Conservation (phyloP, 352 stramenopile species). For the Pseudoperonospora humuli region DNA sequence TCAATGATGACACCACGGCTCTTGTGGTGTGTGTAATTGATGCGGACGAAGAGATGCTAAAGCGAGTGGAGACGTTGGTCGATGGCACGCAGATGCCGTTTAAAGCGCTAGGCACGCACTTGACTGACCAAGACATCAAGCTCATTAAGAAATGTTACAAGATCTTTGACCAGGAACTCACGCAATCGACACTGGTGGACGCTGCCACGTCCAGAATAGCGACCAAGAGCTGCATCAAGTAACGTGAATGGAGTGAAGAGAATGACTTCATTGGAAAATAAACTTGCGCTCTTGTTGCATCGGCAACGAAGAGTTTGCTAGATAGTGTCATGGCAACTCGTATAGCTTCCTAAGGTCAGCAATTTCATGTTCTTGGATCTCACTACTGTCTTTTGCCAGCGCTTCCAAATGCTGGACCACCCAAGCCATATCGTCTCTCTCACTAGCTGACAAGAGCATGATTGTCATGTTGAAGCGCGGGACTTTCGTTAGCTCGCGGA, state of each 20-base stretch:
- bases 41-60: conserved; percentile 37
- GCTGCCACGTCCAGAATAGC: conserved; percentile 76
- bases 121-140: conserved; percentile 41
- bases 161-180: conserved; percentile 71
- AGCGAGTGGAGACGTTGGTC: conserved; percentile 31
- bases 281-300: background rate
- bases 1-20: conserved; percentile 44
- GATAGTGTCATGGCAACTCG: conserved; percentile 22
- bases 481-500: conserved; percentile 34
- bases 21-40: conserved; percentile 76
- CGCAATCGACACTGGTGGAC: conserved; percentile 50
- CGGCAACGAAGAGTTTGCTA: background rate
- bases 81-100: conserved; percentile 41
- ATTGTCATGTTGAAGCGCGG: conserved; percentile 72
- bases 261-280: conserved; percentile 4
- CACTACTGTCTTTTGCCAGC: conserved; percentile 2
- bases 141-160: conserved; percentile 81
- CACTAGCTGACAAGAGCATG: conserved; percentile 62
- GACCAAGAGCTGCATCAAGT: conserved; percentile 85
- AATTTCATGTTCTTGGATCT: conserved; percentile 8
- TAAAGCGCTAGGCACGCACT: conserved; percentile 38
- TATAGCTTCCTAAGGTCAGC: conserved; percentile 39
- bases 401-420: conserved; percentile 28
- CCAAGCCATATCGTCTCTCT: conserved; percentile 53
- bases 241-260: conserved; percentile 12